phyloP scores from a whole-genome alignment of 108 stramenopile genomes.

The Skeletonema menzelii region DNA sequence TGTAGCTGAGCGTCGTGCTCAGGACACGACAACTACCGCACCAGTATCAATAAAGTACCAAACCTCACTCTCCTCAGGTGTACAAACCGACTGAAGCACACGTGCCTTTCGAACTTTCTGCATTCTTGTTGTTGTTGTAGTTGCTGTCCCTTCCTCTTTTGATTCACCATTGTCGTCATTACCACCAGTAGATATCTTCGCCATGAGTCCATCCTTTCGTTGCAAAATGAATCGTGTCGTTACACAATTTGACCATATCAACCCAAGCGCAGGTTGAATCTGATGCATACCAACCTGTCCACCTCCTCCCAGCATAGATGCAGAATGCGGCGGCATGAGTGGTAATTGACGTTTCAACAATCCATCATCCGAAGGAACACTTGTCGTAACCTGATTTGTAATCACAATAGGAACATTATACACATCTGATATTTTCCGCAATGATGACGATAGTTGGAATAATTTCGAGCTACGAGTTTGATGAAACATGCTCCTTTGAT shows the following conservation, averaged over 20 bases:
- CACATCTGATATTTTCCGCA: conserved; percentile 48
- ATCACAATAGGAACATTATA: conserved; percentile 61
- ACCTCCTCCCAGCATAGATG: neutral
- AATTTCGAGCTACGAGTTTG: conserved; percentile 38
- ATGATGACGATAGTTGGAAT: conserved; percentile 46
- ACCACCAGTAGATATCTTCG: neutral
- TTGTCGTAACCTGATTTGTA: conserved; percentile 66
- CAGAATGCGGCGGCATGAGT: neutral
- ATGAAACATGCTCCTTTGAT: conserved; percentile 5
- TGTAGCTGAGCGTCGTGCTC: neutral
- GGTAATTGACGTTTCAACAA: neutral
- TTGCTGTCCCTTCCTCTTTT: neutral
- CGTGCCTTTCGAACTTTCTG: conserved; percentile 21
- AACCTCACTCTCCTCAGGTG: conserved; percentile 12
- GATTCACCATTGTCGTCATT: neutral
- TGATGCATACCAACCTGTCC: neutral
- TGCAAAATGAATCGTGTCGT: conserved; percentile 50
- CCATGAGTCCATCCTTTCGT: conserved; percentile 14
- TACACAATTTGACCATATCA: conserved; percentile 76
- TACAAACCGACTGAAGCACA: conserved; percentile 35
- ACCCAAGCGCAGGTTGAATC: conserved; percentile 63
- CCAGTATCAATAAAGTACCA: conserved; percentile 28
- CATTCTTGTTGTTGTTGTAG: neutral
- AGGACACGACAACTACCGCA: conserved; percentile 15
- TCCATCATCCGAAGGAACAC: neutral